Conservation (phyloP, 2,329 filamentous ascomycete genomes). For the Tolypocladium guangdongense region DNA sequence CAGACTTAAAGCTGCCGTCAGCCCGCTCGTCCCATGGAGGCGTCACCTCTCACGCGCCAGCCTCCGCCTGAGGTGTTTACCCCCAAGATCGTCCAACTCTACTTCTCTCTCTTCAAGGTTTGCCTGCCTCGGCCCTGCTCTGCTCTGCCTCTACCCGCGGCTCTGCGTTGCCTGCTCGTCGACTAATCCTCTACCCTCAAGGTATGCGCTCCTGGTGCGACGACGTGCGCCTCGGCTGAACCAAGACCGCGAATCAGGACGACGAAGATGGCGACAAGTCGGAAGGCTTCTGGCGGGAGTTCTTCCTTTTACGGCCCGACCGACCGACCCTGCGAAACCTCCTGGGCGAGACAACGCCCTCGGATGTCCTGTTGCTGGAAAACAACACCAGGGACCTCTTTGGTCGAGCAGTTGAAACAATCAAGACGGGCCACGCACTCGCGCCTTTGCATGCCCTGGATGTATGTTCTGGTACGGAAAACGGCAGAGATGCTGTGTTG, state of each 20-base stretch:
- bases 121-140: constrained; percentile 5
- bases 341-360: constrained; percentile 58
- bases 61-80: constrained; percentile 81
- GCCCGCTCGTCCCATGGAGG: constrained; percentile 50
- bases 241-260: constrained; percentile 31
- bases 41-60: constrained; percentile 89
- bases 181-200: constrained; percentile 7
- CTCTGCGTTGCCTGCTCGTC: constrained; percentile 3
- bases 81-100: constrained; percentile 86
- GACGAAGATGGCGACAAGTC: constrained; percentile 58
- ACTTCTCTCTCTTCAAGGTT: constrained; percentile 74
- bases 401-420: constrained; percentile 54
- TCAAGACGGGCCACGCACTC: constrained; percentile 49
- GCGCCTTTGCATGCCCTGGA: constrained; percentile 74
- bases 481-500: constrained; percentile 3
- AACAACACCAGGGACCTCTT: constrained; percentile 73
- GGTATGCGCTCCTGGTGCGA: constrained; percentile 12
- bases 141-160: constrained; percentile 1
- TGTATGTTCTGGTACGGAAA: constrained; percentile 38
- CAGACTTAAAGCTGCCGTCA: neutral
- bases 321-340: constrained; percentile 54
- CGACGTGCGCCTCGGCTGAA: constrained; percentile 16
- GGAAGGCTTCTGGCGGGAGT: constrained; percentile 92
- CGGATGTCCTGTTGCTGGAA: constrained; percentile 67
- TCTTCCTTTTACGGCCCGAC: constrained; percentile 84